Evolutionary conservation across 164 flowering plant genomes (phyloP), one percentile per base, ranked within the genome.

Genomic region (Cinnamomum micranthum): DNA sequence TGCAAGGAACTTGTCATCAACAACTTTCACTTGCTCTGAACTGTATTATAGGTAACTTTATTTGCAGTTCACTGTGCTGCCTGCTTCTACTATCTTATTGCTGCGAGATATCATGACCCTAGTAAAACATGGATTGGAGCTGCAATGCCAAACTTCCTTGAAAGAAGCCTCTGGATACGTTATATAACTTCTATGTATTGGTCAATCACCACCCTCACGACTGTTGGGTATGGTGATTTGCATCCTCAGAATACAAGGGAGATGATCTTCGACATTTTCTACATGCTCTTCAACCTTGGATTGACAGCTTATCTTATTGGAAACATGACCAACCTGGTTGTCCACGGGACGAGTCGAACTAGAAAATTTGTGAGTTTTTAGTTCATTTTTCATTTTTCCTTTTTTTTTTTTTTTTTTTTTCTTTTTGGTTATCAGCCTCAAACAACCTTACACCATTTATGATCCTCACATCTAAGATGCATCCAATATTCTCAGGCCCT

Each of bases 321-420:
- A 50, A 96, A 96, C 80, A 94, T 96, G 99, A 96, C 99, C 80
- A 94, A 92, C 82, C 82, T 96, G 84, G 97, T 96, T 31, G 99
- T 94, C 78, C 98, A 92, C 76, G 95, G 92, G 3, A 96, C 95
- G 11, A 91, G 93, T 70, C 86, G 91, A 72, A 96, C 99, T 50
- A 80, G 99, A 77, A 83, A 74, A 86, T 96, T 90, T 81, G 99
- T 96, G 74, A 88, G 98, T 83, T 31, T 69, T 74, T 7, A 1
- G 10, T 41, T 65, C 67, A 73, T 52, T 28, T 60, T 27, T 27
- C 58, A n/a, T n/a, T 69, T 69, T 2, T 12, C 5, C 15, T 12
- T 28, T 6, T 2, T n/a, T n/a, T n/a, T 50, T 59, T 1, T 1
- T 71, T 31, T 47, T 7, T 24, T 4, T 25, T 59, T 2, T 50